Conservation (phyloP, 345 rosid species). For the Rhodamnia rubescens region DNA sequence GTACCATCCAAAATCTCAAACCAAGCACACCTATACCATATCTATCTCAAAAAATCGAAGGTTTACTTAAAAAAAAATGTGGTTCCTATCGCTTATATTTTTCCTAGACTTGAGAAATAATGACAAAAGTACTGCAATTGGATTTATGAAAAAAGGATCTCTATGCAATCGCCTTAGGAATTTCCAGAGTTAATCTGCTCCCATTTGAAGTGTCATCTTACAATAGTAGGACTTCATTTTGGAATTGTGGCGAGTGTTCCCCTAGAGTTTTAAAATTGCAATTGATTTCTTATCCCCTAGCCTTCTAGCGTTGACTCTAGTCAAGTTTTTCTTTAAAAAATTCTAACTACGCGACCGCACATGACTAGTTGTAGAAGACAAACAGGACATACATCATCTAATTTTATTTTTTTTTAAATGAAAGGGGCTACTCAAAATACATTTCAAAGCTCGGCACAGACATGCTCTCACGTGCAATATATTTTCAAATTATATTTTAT, state of each 20-base stretch:
- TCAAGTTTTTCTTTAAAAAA: background rate
- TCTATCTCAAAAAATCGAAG: background rate
- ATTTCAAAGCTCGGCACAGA: background rate
- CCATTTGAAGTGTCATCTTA: background rate
- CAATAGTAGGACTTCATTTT: background rate
- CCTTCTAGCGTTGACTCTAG: background rate
- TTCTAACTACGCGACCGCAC: background rate
- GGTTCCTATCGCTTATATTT: background rate
- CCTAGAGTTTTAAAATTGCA: background rate
- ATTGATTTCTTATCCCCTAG: background rate
- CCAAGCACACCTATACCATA: background rate
- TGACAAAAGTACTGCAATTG: background rate
- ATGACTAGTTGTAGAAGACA: background rate
- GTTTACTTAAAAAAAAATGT: background rate
- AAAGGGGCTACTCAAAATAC: background rate
- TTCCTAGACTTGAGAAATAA: background rate
- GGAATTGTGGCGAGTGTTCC: background rate
- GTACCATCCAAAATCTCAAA: background rate
- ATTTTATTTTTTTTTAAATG: background rate
- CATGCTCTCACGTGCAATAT: background rate
- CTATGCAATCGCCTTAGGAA: background rate
- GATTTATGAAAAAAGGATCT: background rate
- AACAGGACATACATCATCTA: background rate
- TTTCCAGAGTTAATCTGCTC: background rate
- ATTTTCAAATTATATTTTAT: background rate